Conservation (phyloP, 2,329 filamentous ascomycete genomes). For the Scedosporium boydii region DNA sequence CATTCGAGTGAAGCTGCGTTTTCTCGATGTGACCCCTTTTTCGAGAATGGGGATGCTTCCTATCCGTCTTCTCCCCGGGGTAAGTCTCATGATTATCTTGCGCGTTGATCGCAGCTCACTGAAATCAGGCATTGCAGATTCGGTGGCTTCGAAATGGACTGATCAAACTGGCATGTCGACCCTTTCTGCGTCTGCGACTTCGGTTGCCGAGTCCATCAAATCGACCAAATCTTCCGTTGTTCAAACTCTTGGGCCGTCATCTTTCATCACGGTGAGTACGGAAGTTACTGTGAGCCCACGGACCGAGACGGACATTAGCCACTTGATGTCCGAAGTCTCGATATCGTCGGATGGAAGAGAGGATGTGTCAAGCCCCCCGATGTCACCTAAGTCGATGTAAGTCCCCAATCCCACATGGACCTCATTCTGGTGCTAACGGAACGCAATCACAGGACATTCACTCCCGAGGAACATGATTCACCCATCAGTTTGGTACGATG, state of each 20-base stretch:
- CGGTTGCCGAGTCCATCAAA: conserved; percentile 17
- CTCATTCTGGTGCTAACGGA: background rate
- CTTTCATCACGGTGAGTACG: conserved; percentile 31
- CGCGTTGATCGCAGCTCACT: conserved; percentile 9
- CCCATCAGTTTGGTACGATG: conserved; percentile 8
- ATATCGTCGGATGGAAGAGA: conserved; percentile 22
- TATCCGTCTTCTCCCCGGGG: conserved; percentile 2
- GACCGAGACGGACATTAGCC: conserved; percentile 21
- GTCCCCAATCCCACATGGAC: conserved; percentile 2
- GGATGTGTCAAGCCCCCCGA: conserved; percentile 18
- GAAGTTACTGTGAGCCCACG: conserved; percentile 26
- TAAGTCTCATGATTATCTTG: background rate
- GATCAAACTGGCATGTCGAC: conserved; percentile 21
- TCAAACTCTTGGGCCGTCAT: conserved; percentile 30
- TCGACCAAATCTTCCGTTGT: conserved; percentile 22
- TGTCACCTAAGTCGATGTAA: conserved; percentile 20
- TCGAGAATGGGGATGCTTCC: background rate
- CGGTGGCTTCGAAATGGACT: conserved; percentile 35
- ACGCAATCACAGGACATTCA: background rate
- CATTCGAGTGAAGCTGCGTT: background rate
- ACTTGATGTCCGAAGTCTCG: conserved; percentile 24
- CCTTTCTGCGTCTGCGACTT: conserved; percentile 22
- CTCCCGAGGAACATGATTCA: conserved; percentile 9
- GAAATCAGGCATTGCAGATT: conserved; percentile 23
- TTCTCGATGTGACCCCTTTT: background rate